Conservation (phyloP, 495 filamentous ascomycete species). For the Podospora comata region DNA sequence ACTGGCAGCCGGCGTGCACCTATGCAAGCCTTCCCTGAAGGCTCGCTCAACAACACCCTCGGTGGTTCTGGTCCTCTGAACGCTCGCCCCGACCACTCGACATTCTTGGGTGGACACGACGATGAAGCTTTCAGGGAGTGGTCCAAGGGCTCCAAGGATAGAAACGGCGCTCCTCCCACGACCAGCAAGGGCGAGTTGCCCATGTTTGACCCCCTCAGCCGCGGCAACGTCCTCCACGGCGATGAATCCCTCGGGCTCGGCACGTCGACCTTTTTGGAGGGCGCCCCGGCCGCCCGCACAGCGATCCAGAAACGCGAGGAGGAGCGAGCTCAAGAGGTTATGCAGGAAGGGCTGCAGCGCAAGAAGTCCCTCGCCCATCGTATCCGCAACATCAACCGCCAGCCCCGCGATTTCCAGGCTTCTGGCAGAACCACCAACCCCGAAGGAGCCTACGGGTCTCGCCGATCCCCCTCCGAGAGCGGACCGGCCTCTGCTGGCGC, state of each 20-base stretch:
- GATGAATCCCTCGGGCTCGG: constrained; percentile 81
- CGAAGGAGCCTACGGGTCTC: constrained; percentile 37
- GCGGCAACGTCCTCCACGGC: constrained; percentile 72
- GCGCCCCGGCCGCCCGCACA: constrained; percentile 78
- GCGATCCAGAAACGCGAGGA: constrained; percentile 76
- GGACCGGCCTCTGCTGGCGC: constrained; percentile 63
- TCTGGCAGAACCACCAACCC: constrained; percentile 53
- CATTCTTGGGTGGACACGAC: constrained; percentile 72
- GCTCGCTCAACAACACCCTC: constrained; percentile 85
- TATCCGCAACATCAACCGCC: constrained; percentile 64
- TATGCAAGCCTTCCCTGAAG: constrained; percentile 94
- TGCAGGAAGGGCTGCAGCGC: constrained; percentile 66
- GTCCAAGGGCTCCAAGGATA: constrained; percentile 34
- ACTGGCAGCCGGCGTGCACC: constrained; percentile 79
- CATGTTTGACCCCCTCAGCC: constrained; percentile 49
- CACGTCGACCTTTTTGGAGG: constrained; percentile 93
- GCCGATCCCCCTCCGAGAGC: constrained; percentile 51
- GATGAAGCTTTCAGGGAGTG: constrained; percentile 87
- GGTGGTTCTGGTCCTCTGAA: constrained; percentile 86
- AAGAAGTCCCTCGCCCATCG: constrained; percentile 94
- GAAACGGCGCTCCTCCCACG: constrained; percentile 8
- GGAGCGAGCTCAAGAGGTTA: constrained; percentile 53
- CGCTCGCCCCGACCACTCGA: constrained; percentile 73
- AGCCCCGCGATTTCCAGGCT: constrained; percentile 49
- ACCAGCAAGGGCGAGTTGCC: constrained; percentile 39